Base-by-base conservation (phyloP, 164 flowering plant genomes). In the Magnolia kwangsiensis region DNA sequence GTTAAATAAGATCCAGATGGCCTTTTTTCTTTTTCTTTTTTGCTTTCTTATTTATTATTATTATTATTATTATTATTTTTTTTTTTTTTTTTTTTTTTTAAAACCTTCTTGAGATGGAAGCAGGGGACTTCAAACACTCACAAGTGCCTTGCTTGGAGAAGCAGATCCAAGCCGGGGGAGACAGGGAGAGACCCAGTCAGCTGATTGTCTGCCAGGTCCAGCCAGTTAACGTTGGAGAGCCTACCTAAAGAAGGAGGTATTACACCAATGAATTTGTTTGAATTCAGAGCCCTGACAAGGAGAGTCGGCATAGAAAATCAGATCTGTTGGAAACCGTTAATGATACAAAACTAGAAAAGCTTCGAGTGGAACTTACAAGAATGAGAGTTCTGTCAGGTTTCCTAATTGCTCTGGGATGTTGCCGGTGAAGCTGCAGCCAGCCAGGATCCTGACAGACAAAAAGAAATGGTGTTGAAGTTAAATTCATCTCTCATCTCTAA, bases 161-260 rank as follows among this genome's bases (percentile, higher is more conserved):
- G 96, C 51, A 74, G 90, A 78, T 96, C 97, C 79, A 96, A 79
- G 63, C 99, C 99, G 10, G 95, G 91, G 63, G 84, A 94, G 74
- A 92, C 85, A 7, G 99, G 98, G 63, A 96, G 23, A 11, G 87
- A 1, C 75, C 98, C 99, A 70, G 78, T 85, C 78, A 96, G 78
- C 84, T 90, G 89, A 82, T 96, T 96, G 70, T 93, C 98, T 23
- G 99, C 93, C 66, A 94, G 72, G 82, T 96, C 99, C 73, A 96
- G 83, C 98, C 99, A 96, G 83, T 90, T 90, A 24, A 96, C 84
- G 14, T 94, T 82, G 31, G 91, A 84, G 50, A 94, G 94, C 20
- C 80, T 87, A 19, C 99, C 99, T 77, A 94, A 80, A 49, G 96
- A 86, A 66, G 91, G 81, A 37, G 98, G 99, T 74, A 96, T 91